Percentiles rank a stretch among this genome's conserved stretches.
phyloP scores from a whole-genome alignment of 768 basidiomycete species.

The Hericium alpestre region DNA sequence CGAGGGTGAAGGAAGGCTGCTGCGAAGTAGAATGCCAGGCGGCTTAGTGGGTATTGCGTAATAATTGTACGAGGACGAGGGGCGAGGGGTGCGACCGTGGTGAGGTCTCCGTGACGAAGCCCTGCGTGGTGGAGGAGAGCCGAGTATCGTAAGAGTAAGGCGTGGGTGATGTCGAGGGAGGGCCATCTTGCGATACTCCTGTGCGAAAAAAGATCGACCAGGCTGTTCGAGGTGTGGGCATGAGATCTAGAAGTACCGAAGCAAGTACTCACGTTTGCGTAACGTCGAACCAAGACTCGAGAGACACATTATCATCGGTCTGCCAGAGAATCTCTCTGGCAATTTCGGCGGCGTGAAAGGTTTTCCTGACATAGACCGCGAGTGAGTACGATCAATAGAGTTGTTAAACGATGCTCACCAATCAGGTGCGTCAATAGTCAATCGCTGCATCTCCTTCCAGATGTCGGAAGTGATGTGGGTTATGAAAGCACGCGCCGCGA shows the following conservation, averaged over 20 bases:
- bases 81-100: slow-evolving; percentile 77
- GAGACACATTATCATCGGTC: slow-evolving; percentile 55
- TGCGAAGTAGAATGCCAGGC: slow-evolving; percentile 75
- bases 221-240: too few relatives aligned
- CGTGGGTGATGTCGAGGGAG: slow-evolving; percentile 27
- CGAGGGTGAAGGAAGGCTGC: slow-evolving; percentile 50
- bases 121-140: slow-evolving; percentile 71
- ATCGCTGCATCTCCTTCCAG: slow-evolving; percentile 52
- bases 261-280: slow-evolving; percentile 69
- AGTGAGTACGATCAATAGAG: neutral
- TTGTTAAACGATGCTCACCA: slow-evolving; percentile 47
- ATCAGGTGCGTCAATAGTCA: slow-evolving; percentile 84
- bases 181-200: slow-evolving; percentile 52
- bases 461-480: slow-evolving; percentile 73
- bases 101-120: slow-evolving; percentile 73
- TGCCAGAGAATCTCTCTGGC: slow-evolving; percentile 80
- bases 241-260: neutral
- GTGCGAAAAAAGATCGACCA: slow-evolving; percentile 59
- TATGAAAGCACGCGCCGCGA: slow-evolving; percentile 63
- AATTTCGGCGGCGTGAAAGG: slow-evolving; percentile 80
- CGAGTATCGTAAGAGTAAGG: slow-evolving; percentile 67
- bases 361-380: slow-evolving; percentile 48
- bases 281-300: slow-evolving; percentile 71
- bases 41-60: slow-evolving; percentile 20
- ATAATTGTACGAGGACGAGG: too few relatives aligned